Conservation (phyloP, 305 asterid genomes). For the Fraxinus angustifolia region DNA sequence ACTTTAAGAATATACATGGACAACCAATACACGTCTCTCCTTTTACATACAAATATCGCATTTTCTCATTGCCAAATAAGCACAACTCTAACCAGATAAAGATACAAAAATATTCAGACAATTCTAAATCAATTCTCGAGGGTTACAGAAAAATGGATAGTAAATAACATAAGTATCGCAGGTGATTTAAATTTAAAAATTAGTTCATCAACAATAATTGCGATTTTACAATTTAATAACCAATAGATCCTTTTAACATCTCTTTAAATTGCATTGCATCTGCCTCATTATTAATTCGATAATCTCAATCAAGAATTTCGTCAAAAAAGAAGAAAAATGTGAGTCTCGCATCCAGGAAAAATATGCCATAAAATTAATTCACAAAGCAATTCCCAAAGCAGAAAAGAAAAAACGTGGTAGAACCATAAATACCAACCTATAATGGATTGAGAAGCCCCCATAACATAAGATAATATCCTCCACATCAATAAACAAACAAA, state of each 20-base stretch:
- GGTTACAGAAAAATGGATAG: background rate
- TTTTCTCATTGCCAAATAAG: background rate
- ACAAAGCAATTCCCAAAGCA: constrained; percentile 14
- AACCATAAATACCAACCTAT: constrained; percentile 8
- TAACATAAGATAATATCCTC: constrained; percentile 4
- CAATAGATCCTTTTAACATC: background rate
- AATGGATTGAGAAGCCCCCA: constrained; percentile 15
- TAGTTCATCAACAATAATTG: background rate
- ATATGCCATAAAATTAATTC: background rate
- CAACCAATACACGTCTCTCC: background rate
- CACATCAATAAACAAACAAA: constrained; percentile 17
- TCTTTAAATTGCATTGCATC: background rate
- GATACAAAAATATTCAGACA: background rate
- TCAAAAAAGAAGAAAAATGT: background rate
- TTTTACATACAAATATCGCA: background rate
- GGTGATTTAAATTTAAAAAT: background rate
- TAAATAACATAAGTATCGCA: background rate
- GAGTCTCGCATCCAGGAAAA: background rate
- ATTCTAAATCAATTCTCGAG: background rate
- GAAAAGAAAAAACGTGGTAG: background rate
- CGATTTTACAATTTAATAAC: background rate
- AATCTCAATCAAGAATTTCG: background rate
- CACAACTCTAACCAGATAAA: background rate
- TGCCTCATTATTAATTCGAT: background rate
- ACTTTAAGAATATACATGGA: constrained; percentile 1